Evolutionary conservation across 805 yeast genomes (phyloP).

Genomic region (Pichia nanzhaoensis): DNA sequence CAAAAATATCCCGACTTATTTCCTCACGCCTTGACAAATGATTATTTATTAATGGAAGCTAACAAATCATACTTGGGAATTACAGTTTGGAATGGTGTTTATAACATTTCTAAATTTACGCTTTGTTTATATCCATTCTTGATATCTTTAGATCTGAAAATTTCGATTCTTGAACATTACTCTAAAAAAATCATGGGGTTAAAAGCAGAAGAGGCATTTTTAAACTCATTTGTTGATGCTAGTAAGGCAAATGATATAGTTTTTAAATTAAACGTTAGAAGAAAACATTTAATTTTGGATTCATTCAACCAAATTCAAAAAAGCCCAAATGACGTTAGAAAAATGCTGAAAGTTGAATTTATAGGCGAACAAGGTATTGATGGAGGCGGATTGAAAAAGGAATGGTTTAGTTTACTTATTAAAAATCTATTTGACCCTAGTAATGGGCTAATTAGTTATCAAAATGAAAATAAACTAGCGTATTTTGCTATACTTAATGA

Average conservation of each 20-base stretch:
- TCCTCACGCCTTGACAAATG: constrained; percentile 36
- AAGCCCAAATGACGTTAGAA: constrained; percentile 56
- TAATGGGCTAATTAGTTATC: constrained; percentile 58
- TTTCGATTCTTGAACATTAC: constrained; percentile 74
- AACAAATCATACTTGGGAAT: constrained; percentile 32
- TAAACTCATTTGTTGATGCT: constrained; percentile 55
- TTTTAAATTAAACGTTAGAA: constrained; percentile 60
- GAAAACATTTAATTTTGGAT: constrained; percentile 64
- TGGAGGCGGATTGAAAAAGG: constrained; percentile 91
- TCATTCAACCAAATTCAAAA: constrained; percentile 58
- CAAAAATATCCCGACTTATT: constrained; percentile 9
- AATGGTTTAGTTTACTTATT: constrained; percentile 80
- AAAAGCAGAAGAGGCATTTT: constrained; percentile 84
- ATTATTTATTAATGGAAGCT: constrained; percentile 36
- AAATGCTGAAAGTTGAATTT: constrained; percentile 73
- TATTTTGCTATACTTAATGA: constrained; percentile 62
- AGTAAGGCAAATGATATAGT: constrained; percentile 58
- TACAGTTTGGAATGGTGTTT: constrained; percentile 18
- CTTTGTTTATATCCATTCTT: constrained; percentile 84
- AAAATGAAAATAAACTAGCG: constrained; percentile 60
- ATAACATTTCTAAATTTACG: constrained; percentile 33
- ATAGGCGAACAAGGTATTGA: constrained; percentile 88
- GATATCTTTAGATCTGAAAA: constrained; percentile 75
- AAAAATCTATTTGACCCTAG: constrained; percentile 62
- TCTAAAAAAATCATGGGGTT: constrained; percentile 75